Evolutionary conservation across 495 filamentous ascomycete species (phyloP), one percentile per base, ranked within the genome.

Genomic region (Cercophora newfieldiana): DNA sequence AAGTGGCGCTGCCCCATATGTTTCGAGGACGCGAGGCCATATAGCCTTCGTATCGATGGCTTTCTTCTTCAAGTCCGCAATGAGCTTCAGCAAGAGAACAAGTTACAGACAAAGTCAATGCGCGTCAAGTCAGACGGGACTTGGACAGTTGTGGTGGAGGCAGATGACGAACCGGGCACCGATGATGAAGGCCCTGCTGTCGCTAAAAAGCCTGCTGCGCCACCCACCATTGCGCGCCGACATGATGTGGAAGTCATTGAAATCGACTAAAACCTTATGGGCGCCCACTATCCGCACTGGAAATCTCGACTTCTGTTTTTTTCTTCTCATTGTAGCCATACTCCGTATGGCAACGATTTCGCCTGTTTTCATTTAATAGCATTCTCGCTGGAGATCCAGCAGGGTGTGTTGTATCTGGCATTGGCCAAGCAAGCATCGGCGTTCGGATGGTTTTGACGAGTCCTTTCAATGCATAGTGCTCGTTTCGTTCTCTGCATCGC

Each of bases 1-100:
- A 84, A 87, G 60, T 96, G 93, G 91, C 84, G 79, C 48, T 97
- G 94, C 70, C 93, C 94, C 0, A 85, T 95, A 59, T 97, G 94
- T 75, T 50, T 47, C 3, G 80, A 82, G 31, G 92, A 96, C 71
- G 91, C 90, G 7, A 83, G 93, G 8, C 93, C 94, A 0, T 82
- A 85, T 26, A 83, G 73, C 48, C 79, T 97, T 12, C 68, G 86
- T 21, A 77, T 92, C 12, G 93, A 97, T 72, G 82, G 80, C 4
- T 96, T 92, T 70, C 79, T 97, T 48, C 73, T 79, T 24, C 77
- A 83, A 3, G 84, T 96, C 1, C 84, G 81, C 44, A 63, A 69
- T 5, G 70, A 81, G 50, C 75, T 92, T 3, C 76, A 79, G 53
- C 64, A 69, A 6, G 75, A 74, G 10, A 75, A 77, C 37, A 71